Evolutionary conservation across 495 filamentous ascomycete genomes (phyloP).

Genomic region (Aspergillus panamensis): DNA sequence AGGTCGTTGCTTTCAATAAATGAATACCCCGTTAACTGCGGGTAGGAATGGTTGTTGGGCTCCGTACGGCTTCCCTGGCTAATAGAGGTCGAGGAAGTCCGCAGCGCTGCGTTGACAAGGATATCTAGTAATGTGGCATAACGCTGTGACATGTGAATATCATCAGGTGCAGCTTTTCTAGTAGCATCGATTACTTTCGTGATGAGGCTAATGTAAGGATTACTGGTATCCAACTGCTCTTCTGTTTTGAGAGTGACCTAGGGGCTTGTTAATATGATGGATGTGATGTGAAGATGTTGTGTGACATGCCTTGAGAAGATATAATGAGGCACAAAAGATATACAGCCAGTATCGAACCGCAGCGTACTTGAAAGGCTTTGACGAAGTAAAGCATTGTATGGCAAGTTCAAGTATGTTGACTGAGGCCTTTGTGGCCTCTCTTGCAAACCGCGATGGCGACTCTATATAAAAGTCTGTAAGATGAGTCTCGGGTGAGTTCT

Average conservation of each 20-base stretch:
- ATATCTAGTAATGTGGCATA: background rate
- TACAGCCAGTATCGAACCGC: slow-evolving; percentile 1
- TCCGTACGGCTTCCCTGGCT: background rate
- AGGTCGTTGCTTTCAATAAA: background rate
- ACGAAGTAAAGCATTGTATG: background rate
- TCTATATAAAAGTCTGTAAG: background rate
- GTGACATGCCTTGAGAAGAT: slow-evolving; percentile 3
- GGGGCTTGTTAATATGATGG: background rate
- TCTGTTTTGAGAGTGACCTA: background rate
- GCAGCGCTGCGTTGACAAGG: background rate
- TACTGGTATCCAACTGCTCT: background rate
- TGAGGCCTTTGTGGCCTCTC: background rate
- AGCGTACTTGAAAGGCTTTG: background rate
- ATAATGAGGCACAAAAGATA: slow-evolving; percentile 1
- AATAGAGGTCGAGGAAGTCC: background rate
- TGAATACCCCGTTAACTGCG: background rate
- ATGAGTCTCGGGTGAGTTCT: background rate
- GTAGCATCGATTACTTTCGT: background rate
- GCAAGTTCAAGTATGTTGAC: background rate
- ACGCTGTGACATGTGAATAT: slow-evolving; percentile 3
- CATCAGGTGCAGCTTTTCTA: background rate
- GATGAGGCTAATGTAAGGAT: background rate
- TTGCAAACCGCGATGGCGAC: background rate
- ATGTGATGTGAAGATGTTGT: background rate
- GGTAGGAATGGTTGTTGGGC: background rate